These are phyloP conservation scores for Allantophomopsis cytisporea DNA, from an alignment of 2,329 filamentous ascomycete species.

Conservation along the genomic window DNA sequence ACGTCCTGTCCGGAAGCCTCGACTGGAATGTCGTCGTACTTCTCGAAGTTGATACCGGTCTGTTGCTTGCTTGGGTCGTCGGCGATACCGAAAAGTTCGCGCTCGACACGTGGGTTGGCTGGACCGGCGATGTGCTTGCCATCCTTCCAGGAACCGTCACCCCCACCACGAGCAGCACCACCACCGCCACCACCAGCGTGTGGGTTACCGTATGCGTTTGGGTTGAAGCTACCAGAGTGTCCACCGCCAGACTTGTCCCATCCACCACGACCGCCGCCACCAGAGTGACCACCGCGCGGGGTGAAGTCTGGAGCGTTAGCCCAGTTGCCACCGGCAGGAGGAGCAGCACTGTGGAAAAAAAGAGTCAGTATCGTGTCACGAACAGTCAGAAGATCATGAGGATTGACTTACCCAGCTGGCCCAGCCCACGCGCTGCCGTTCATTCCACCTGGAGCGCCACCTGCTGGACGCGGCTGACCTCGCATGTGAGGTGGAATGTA, in stretches of 20 bases:
- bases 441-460: slow-evolving; percentile 25
- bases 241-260: slow-evolving; percentile 13
- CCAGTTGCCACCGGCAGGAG: slow-evolving; percentile 15
- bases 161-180: slow-evolving; percentile 61
- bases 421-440: slow-evolving; percentile 48
- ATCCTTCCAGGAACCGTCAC: slow-evolving; percentile 92
- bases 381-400: neutral
- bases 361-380: slow-evolving; percentile 11
- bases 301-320: slow-evolving; percentile 22
- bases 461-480: slow-evolving; percentile 29
- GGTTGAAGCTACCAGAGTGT: slow-evolving; percentile 24
- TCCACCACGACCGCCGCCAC: slow-evolving; percentile 20
- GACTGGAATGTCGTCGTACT: slow-evolving; percentile 98
- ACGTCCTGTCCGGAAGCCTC: slow-evolving; percentile 91
- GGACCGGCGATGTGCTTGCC: slow-evolving; percentile 93
- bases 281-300: slow-evolving; percentile 14
- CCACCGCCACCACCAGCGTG: slow-evolving; percentile 24
- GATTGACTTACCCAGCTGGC: slow-evolving; percentile 32
- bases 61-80: slow-evolving; percentile 94
- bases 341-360: slow-evolving; percentile 23
- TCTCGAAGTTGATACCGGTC: slow-evolving; percentile 99
- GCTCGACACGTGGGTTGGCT: slow-evolving; percentile 77
- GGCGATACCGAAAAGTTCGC: slow-evolving; percentile 81
- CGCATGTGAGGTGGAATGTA: slow-evolving; percentile 84
- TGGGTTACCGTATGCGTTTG: slow-evolving; percentile 39